Evolutionary conservation across 768 basidiomycete genomes (phyloP).

Genomic region (Phaeolepiota aurea): DNA sequence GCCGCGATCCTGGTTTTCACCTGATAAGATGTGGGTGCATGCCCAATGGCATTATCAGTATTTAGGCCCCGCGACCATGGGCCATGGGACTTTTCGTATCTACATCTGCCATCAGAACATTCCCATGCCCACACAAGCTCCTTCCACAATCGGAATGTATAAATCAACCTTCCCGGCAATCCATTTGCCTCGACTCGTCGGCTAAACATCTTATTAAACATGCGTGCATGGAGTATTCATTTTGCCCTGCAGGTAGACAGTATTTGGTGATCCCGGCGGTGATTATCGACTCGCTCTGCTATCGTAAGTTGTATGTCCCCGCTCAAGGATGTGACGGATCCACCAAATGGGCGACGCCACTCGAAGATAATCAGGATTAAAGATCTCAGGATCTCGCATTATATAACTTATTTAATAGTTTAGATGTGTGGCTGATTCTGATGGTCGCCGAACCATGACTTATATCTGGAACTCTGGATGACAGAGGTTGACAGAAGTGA

Average conservation of each 20-base stretch:
- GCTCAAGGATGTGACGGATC: background rate
- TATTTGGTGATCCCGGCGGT: background rate
- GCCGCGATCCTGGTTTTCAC: too few relatives aligned
- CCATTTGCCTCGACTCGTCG: too few relatives aligned
- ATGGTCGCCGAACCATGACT: background rate
- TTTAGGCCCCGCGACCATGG: too few relatives aligned
- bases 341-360: background rate
- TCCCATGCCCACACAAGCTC: too few relatives aligned
- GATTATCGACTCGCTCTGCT: background rate
- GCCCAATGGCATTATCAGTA: too few relatives aligned
- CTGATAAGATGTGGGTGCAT: too few relatives aligned
- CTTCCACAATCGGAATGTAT: too few relatives aligned
- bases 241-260: background rate
- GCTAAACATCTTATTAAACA: too few relatives aligned
- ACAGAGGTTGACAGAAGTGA: background rate
- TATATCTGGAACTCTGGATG: too few relatives aligned
- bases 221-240: background rate
- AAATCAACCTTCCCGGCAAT: too few relatives aligned
- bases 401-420: background rate
- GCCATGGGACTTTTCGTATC: too few relatives aligned
- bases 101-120: too few relatives aligned
- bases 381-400: background rate
- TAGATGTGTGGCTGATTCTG: background rate
- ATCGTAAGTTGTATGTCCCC: background rate
- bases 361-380: background rate